Evolutionary conservation across 768 basidiomycete species (phyloP).

Genomic region (Amanita rubescens): DNA sequence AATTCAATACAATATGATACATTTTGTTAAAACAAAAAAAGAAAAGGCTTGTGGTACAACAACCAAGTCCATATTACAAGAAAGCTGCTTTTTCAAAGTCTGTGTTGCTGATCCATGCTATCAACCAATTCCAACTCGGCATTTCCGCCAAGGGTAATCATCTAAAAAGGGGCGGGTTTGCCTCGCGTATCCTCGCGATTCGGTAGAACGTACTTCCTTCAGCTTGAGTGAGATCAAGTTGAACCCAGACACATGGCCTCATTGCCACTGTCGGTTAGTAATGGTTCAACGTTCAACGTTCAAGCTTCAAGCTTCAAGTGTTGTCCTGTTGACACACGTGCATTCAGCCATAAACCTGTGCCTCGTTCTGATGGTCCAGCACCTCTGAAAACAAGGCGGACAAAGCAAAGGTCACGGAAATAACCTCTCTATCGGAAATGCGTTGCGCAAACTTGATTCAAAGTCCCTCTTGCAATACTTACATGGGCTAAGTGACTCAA

Average conservation of each 20-base stretch:
- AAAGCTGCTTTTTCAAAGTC: neutral
- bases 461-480: neutral
- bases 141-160: conserved; percentile 98
- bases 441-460: neutral
- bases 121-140: conserved; percentile 97
- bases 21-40: too few species aligned
- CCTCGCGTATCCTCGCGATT: neutral
- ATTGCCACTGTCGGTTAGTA: too few species aligned
- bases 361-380: neutral
- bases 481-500: too few species aligned
- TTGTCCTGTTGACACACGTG: too few species aligned
- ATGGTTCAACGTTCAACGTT: too few species aligned
- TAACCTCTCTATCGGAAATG: neutral
- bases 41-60: neutral
- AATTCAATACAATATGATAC: too few species aligned
- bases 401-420: neutral
- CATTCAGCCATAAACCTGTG: neutral
- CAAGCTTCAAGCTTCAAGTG: too few species aligned
- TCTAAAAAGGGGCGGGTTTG: conserved; percentile 38
- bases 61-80: neutral
- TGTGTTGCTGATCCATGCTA: conserved; percentile 62
- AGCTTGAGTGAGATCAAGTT: conserved; percentile 87
- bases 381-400: neutral
- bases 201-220: conserved; percentile 67
- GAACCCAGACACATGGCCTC: conserved; percentile 95